A percentile compares a stretch with the other conserved stretches of the same genome.
Evolutionary conservation across 192 early-diverging fungal genomes (phyloP).

Genomic region (Mortierella claussenii): DNA sequence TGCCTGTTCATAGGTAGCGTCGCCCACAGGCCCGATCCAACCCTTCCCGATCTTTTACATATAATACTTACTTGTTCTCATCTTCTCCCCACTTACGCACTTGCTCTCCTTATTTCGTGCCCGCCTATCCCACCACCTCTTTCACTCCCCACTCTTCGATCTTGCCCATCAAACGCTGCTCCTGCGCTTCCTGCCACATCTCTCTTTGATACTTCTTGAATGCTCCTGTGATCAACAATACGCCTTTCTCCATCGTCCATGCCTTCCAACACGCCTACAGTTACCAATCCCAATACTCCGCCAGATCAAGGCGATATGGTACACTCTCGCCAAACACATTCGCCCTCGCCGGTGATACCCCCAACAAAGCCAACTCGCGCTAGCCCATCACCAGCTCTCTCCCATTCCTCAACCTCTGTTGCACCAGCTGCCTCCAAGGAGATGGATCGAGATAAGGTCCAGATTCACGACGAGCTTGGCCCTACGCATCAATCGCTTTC

Average conservation of each 20-base stretch:
- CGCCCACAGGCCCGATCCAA: too few species aligned
- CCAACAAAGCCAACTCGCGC: background rate
- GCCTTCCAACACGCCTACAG: background rate
- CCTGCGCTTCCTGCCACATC: too few species aligned
- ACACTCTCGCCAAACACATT: slow-evolving; percentile 2
- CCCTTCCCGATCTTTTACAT: too few species aligned
- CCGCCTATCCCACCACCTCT: too few species aligned
- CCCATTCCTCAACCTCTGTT: background rate
- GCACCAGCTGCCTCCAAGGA: background rate
- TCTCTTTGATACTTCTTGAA: too few species aligned
- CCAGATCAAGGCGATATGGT: slow-evolving; percentile 14
- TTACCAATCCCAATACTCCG: background rate
- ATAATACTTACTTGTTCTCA: too few species aligned
- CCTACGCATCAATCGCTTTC: slow-evolving; percentile 1
- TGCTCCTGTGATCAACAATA: too few species aligned
- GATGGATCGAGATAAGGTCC: slow-evolving; percentile 3
- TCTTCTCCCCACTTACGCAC: too few species aligned
- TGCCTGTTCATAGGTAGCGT: too few species aligned
- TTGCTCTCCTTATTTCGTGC: too few species aligned
- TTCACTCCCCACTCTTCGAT: background rate
- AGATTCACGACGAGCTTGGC: background rate
- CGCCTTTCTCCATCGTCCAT: too few species aligned
- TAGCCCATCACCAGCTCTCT: slow-evolving; percentile 15
- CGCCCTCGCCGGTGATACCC: slow-evolving; percentile 13
- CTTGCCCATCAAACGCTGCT: background rate